These are phyloP conservation scores for Rhynchosporium secalis DNA, from an alignment of 2,329 filamentous ascomycete genomes.

Conservation along the genomic window DNA sequence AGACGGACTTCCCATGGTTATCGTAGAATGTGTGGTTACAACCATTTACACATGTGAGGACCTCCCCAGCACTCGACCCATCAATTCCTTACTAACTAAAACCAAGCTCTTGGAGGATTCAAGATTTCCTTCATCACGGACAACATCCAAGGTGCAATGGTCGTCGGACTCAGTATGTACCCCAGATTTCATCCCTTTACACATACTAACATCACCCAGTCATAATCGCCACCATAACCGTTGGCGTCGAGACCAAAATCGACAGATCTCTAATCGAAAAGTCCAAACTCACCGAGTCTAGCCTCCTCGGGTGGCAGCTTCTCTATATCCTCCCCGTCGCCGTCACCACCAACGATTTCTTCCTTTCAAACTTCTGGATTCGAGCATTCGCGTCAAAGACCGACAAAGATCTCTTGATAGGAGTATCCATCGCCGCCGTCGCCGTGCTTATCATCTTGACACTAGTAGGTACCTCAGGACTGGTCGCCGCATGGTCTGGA, in stretches of 20 bases:
- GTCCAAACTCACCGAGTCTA: constrained; percentile 68
- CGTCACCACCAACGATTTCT: constrained; percentile 82
- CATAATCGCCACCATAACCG: constrained; percentile 73
- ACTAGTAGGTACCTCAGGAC: constrained; percentile 70
- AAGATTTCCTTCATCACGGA: constrained; percentile 82
- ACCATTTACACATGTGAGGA: constrained; percentile 77
- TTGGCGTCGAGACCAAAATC: constrained; percentile 73
- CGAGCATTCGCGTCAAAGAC: constrained; percentile 78
- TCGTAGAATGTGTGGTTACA: constrained; percentile 75
- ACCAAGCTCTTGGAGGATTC: constrained; percentile 73
- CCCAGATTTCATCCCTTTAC: neutral
- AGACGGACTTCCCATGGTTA: constrained; percentile 70
- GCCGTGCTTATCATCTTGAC: constrained; percentile 68
- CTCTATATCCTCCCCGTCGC: constrained; percentile 82
- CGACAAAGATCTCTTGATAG: constrained; percentile 75
- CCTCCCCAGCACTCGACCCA: neutral
- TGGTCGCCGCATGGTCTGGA: constrained; percentile 78
- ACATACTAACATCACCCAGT: constrained; percentile 41
- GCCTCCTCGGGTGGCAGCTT: constrained; percentile 78
- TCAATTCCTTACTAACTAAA: neutral
- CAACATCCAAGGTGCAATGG: constrained; percentile 78
- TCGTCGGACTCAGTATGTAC: constrained; percentile 58
- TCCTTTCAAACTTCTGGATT: constrained; percentile 82
- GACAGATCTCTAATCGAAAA: constrained; percentile 66
- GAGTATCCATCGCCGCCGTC: constrained; percentile 66